A percentile compares a stretch with the other conserved stretches of the same genome.
phyloP scores from a whole-genome alignment of 176 grass and related monocot genomes.

The Thinopyrum elongatum region DNA sequence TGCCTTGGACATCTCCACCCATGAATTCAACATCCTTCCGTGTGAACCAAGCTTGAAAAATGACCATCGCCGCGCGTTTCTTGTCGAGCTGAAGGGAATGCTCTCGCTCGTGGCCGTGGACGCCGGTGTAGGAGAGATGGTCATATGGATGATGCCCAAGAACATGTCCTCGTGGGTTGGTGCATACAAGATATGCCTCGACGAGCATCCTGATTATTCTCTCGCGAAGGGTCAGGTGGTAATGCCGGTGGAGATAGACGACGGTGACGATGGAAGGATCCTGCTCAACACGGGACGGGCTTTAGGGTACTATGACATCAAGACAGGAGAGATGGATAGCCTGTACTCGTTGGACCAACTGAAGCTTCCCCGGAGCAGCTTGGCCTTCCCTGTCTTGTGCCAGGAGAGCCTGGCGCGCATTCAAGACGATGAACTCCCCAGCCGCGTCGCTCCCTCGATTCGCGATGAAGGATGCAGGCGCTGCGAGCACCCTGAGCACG shows the following conservation, averaged over 20 bases:
- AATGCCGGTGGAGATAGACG: not conserved
- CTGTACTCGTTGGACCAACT: not conserved
- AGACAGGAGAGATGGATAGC: not conserved
- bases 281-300: not conserved
- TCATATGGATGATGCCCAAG: not conserved
- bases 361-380: not conserved
- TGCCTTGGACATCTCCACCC: not conserved
- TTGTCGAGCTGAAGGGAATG: not conserved
- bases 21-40: not conserved
- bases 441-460: not conserved
- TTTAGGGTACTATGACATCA: constrained; percentile 8
- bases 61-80: not conserved
- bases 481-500: not conserved
- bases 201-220: not conserved
- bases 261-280: not conserved
- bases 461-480: not conserved
- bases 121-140: not conserved
- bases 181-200: not conserved
- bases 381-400: constrained; percentile 6
- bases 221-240: not conserved
- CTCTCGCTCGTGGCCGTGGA: not conserved
- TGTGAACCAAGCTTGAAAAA: not conserved
- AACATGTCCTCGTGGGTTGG: not conserved
- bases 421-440: not conserved
- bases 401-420: constrained; percentile 15